phyloP scores from a whole-genome alignment of 345 rosid genomes.

The Nephelium lappaceum region DNA sequence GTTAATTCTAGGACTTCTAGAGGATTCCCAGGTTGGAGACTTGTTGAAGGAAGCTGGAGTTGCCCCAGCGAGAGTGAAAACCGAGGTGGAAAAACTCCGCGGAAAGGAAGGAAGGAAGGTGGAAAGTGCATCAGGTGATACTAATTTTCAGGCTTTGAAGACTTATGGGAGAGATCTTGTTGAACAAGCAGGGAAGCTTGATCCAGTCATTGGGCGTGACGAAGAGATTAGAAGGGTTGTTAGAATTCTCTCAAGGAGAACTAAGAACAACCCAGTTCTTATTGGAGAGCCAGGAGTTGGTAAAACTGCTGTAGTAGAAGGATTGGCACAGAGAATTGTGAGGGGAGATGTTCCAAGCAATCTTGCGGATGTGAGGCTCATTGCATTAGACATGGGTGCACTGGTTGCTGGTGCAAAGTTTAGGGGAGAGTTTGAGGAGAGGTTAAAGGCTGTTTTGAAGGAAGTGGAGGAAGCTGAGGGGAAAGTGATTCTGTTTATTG shows the following conservation, averaged over 20 bases:
- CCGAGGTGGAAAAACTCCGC: constrained; percentile 87
- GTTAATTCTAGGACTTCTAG: constrained; percentile 72
- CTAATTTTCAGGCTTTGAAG: constrained; percentile 78
- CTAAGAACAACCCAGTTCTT: constrained; percentile 91
- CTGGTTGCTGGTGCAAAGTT: constrained; percentile 85
- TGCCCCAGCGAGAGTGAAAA: constrained; percentile 48
- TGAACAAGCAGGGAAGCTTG: constrained; percentile 91
- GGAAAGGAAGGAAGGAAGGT: constrained; percentile 90
- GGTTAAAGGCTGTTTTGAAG: constrained; percentile 80
- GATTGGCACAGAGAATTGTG: constrained; percentile 88
- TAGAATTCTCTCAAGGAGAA: constrained; percentile 82
- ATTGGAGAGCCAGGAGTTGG: constrained; percentile 98
- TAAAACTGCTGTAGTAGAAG: constrained; percentile 95
- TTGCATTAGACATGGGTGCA: constrained; percentile 91
- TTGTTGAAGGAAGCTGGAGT: constrained; percentile 75
- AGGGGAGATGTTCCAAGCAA: constrained; percentile 88
- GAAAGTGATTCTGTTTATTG: constrained; percentile 88
- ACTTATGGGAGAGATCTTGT: constrained; percentile 92
- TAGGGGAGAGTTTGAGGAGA: constrained; percentile 87
- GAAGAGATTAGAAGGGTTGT: constrained; percentile 86
- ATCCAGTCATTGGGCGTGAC: constrained; percentile 89
- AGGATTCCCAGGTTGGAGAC: constrained; percentile 81
- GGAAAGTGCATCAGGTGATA: constrained; percentile 85
- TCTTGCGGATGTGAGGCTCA: constrained; percentile 80
- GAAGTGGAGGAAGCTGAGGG: constrained; percentile 97